Evolutionary conservation across 352 stramenopile genomes (phyloP).

Genomic region (Phytophthora constricta): DNA sequence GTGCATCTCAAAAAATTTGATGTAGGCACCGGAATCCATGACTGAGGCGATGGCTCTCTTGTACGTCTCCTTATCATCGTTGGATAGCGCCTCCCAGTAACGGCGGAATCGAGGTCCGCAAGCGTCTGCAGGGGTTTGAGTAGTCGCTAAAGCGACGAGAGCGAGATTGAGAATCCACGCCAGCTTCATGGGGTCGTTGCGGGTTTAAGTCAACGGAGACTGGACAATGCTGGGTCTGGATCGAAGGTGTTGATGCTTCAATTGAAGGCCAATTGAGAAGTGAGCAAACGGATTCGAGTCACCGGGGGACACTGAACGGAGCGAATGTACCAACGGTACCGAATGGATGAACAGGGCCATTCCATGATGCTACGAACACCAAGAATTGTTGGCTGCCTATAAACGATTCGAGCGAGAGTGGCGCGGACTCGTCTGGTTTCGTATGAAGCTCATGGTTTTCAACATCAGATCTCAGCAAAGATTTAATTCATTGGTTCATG

Average conservation of each 20-base stretch:
- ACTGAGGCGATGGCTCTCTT: slow-evolving; percentile 37
- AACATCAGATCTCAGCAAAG: not conserved
- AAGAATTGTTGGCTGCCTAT: slow-evolving; percentile 17
- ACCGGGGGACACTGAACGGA: not conserved
- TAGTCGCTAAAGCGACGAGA: slow-evolving; percentile 10
- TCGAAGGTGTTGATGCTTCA: not conserved
- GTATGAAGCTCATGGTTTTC: slow-evolving; percentile 8
- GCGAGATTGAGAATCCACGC: slow-evolving; percentile 19
- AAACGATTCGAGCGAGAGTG: slow-evolving; percentile 12
- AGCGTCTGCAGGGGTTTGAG: not conserved
- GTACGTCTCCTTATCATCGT: slow-evolving; percentile 44
- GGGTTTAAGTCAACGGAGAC: not conserved
- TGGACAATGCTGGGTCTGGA: not conserved
- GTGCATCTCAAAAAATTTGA: slow-evolving; percentile 62
- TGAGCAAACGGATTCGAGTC: not conserved
- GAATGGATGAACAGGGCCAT: not conserved
- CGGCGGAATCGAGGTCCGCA: slow-evolving; percentile 41
- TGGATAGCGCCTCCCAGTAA: slow-evolving; percentile 40
- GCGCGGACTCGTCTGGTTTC: slow-evolving; percentile 16
- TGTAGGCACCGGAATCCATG: slow-evolving; percentile 54
- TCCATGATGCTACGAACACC: slow-evolving; percentile 1
- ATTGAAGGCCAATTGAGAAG: slow-evolving; percentile 23
- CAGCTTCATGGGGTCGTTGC: slow-evolving; percentile 10
- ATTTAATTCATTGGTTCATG: no score
- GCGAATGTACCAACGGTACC: not conserved